phyloP scores from a whole-genome alignment of 306 rosid species.

The Ochetophila trinervis region DNA sequence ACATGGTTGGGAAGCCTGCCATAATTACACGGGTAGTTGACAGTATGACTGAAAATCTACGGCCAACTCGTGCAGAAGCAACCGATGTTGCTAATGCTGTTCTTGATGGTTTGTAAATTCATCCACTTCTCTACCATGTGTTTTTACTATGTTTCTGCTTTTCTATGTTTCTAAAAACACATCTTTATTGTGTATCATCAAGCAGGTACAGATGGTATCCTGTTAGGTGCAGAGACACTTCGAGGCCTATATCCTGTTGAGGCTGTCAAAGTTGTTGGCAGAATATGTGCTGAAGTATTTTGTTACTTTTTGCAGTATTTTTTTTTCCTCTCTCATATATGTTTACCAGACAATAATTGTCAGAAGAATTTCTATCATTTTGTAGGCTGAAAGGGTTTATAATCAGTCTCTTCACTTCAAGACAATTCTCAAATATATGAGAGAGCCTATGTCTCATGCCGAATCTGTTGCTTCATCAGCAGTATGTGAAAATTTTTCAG shows the following conservation, averaged over 20 bases:
- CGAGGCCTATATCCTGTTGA: conserved; percentile 39
- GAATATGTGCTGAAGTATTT: conserved; percentile 32
- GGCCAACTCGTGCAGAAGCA: conserved; percentile 52
- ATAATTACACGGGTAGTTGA: conserved; percentile 47
- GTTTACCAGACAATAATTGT: too few relatives aligned
- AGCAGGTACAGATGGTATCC: conserved; percentile 36
- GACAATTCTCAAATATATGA: conserved; percentile 10
- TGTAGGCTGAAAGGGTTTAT: conserved; percentile 29
- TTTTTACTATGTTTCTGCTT: not conserved
- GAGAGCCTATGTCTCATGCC: conserved; percentile 27
- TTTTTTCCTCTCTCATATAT: not conserved
- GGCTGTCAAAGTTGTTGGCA: conserved; percentile 35
- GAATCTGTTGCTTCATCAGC: conserved; percentile 43
- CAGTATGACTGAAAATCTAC: conserved; percentile 39
- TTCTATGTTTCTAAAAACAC: not conserved
- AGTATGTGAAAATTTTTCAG: conserved; percentile 1
- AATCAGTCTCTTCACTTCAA: conserved; percentile 24
- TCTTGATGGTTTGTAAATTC: conserved; percentile 33
- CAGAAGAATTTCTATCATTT: not conserved
- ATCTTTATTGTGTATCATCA: not conserved
- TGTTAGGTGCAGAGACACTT: conserved; percentile 45
- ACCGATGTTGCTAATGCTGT: conserved; percentile 57
- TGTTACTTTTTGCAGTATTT: too few relatives aligned
- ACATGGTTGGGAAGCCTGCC: conserved; percentile 41
- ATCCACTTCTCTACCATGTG: too few relatives aligned